These are phyloP conservation scores for Metarhizium anisopliae DNA, from an alignment of 2,329 filamentous ascomycete species.

Conservation along the genomic window DNA sequence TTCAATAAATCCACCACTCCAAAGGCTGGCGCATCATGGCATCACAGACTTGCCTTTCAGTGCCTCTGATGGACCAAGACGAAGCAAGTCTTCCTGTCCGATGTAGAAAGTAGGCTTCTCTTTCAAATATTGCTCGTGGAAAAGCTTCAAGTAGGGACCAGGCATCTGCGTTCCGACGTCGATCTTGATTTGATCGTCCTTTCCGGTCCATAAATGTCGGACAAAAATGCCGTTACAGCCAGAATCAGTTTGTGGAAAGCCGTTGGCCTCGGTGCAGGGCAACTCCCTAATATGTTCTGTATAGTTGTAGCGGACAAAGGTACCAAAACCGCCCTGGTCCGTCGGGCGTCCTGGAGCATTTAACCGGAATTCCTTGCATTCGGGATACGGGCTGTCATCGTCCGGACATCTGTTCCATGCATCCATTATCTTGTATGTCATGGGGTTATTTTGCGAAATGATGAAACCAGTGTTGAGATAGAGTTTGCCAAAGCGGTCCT, in stretches of 20 bases:
- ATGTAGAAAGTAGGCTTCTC: constrained; percentile 26
- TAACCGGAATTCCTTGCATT: constrained; percentile 28
- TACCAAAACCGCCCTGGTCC: constrained; percentile 36
- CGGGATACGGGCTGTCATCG: constrained; percentile 27
- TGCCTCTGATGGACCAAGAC: constrained; percentile 9
- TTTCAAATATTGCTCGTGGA: constrained; percentile 25
- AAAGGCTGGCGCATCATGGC: not conserved
- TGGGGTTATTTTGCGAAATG: constrained; percentile 40
- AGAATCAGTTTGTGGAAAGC: constrained; percentile 28
- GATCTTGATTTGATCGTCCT: constrained; percentile 29
- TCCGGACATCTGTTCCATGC: constrained; percentile 36
- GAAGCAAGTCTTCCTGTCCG: constrained; percentile 26
- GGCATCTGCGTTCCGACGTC: constrained; percentile 29
- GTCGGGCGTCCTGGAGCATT: constrained; percentile 28
- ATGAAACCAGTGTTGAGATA: constrained; percentile 46
- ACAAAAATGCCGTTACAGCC: constrained; percentile 32
- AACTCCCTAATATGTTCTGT: constrained; percentile 30
- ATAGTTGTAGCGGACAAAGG: constrained; percentile 32
- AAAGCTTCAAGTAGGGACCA: constrained; percentile 24
- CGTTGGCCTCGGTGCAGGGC: constrained; percentile 34
- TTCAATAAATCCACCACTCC: not conserved
- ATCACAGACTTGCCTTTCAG: not conserved
- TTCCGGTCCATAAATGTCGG: constrained; percentile 34
- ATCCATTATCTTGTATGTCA: constrained; percentile 37
- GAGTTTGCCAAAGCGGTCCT: constrained; percentile 28